phyloP scores from a whole-genome alignment of 2,329 filamentous ascomycete genomes.

The Neonectria neomacrospora region DNA sequence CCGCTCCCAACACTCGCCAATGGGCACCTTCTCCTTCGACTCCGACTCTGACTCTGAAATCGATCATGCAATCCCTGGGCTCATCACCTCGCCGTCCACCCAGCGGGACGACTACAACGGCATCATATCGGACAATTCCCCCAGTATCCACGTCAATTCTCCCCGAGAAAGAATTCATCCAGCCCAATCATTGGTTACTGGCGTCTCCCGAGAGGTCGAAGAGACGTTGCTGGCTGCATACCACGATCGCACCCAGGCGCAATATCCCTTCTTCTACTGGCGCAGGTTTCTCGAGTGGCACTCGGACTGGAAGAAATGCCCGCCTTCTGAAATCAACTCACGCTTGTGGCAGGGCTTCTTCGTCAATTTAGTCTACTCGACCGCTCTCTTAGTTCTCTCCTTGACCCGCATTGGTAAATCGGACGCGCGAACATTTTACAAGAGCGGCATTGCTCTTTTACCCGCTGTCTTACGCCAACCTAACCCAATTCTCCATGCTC shows the following conservation, averaged over 20 bases:
- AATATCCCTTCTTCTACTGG: slow-evolving; percentile 44
- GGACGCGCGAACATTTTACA: slow-evolving; percentile 35
- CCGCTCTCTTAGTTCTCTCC: slow-evolving; percentile 34
- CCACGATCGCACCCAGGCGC: slow-evolving; percentile 40
- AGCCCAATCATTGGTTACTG: not conserved
- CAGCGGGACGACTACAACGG: slow-evolving; percentile 7
- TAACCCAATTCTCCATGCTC: slow-evolving; percentile 31
- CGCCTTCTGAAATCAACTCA: slow-evolving; percentile 5
- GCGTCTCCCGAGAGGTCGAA: slow-evolving; percentile 27
- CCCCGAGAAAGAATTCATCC: not conserved
- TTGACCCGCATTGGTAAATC: slow-evolving; percentile 31
- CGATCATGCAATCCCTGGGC: slow-evolving; percentile 9
- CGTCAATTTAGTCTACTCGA: slow-evolving; percentile 42
- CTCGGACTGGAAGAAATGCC: slow-evolving; percentile 33
- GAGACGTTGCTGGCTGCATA: slow-evolving; percentile 40
- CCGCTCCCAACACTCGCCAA: slow-evolving; percentile 1
- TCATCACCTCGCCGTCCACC: slow-evolving; percentile 8
- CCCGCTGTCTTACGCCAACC: slow-evolving; percentile 26
- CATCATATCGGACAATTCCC: not conserved
- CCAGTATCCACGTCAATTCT: not conserved
- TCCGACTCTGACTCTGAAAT: slow-evolving; percentile 14
- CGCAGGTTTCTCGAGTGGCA: slow-evolving; percentile 28
- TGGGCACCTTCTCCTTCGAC: not conserved
- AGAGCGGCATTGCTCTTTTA: slow-evolving; percentile 32
- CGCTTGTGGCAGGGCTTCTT: slow-evolving; percentile 43